phyloP scores from a whole-genome alignment of 2,329 filamentous ascomycete genomes.

The Lecanosticta acicola region DNA sequence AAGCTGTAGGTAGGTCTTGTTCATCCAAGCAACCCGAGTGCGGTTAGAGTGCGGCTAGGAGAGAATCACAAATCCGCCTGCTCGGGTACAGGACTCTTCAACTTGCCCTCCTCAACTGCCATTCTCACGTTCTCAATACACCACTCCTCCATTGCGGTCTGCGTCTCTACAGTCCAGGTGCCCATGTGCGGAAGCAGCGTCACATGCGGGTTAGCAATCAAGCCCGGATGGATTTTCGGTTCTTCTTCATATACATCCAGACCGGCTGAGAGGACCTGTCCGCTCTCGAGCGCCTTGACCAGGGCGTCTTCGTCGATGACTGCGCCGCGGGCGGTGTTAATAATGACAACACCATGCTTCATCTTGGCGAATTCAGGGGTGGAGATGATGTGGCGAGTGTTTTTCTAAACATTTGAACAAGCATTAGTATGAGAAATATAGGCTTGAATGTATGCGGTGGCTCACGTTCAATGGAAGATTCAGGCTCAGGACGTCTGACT shows the following conservation, averaged over 20 bases:
- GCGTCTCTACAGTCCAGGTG: slow-evolving; percentile 68
- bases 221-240: slow-evolving; percentile 66
- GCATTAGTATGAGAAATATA: background rate
- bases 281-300: slow-evolving; percentile 64
- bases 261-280: slow-evolving; percentile 64
- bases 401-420: slow-evolving; percentile 37
- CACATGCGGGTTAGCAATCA: slow-evolving; percentile 64
- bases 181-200: slow-evolving; percentile 81
- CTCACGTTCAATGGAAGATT: slow-evolving; percentile 76
- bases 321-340: slow-evolving; percentile 78
- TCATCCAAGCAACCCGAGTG: too few species aligned
- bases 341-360: slow-evolving; percentile 70
- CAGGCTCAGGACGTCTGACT: slow-evolving; percentile 71
- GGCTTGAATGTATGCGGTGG: slow-evolving; percentile 17
- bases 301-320: slow-evolving; percentile 78
- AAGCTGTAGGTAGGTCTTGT: too few species aligned
- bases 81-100: slow-evolving; percentile 4
- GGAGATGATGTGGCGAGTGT: slow-evolving; percentile 72
- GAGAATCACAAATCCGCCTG: slow-evolving; percentile 1
- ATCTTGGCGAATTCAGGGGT: slow-evolving; percentile 65
- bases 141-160: slow-evolving; percentile 65
- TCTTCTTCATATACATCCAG: slow-evolving; percentile 82
- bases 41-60: too few species aligned
- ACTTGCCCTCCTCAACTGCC: slow-evolving; percentile 56
- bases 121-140: slow-evolving; percentile 63